These are phyloP conservation scores for Firmiana major DNA, from an alignment of 345 rosid species.

Conservation along the genomic window DNA sequence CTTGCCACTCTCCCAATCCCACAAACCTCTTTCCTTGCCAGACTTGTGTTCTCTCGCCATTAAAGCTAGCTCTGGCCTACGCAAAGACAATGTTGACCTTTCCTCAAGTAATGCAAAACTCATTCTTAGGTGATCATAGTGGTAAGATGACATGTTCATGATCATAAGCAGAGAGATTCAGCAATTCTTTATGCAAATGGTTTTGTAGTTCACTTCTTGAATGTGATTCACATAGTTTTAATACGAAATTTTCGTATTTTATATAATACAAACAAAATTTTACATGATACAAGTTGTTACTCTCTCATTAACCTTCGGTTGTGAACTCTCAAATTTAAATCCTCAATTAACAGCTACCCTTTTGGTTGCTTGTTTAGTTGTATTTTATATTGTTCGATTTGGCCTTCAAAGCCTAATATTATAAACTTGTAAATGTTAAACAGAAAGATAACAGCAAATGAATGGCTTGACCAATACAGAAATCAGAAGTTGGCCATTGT, in stretches of 20 bases:
- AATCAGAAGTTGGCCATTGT: neutral
- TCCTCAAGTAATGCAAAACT: constrained; percentile 1
- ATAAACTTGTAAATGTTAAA: neutral
- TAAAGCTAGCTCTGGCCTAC: constrained; percentile 27
- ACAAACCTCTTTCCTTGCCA: constrained; percentile 19
- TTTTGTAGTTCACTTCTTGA: neutral
- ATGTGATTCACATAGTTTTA: neutral
- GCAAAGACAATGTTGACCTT: constrained; percentile 2
- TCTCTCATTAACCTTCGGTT: neutral
- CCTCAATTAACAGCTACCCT: neutral
- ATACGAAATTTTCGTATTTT: too few species aligned
- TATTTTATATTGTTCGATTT: neutral
- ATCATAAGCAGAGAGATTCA: neutral
- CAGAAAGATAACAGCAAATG: neutral
- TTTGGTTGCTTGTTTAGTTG: neutral
- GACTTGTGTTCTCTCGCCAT: constrained; percentile 37
- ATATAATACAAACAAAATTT: too few species aligned
- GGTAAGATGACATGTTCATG: neutral
- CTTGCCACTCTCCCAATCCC: constrained; percentile 26
- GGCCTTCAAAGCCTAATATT: neutral
- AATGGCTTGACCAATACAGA: neutral
- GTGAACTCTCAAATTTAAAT: neutral
- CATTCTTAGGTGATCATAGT: constrained; percentile 13
- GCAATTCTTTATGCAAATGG: neutral
- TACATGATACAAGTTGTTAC: neutral